Base-by-base conservation (phyloP, 2,329 filamentous ascomycete genomes). In the Keithomyces neogunnii region DNA sequence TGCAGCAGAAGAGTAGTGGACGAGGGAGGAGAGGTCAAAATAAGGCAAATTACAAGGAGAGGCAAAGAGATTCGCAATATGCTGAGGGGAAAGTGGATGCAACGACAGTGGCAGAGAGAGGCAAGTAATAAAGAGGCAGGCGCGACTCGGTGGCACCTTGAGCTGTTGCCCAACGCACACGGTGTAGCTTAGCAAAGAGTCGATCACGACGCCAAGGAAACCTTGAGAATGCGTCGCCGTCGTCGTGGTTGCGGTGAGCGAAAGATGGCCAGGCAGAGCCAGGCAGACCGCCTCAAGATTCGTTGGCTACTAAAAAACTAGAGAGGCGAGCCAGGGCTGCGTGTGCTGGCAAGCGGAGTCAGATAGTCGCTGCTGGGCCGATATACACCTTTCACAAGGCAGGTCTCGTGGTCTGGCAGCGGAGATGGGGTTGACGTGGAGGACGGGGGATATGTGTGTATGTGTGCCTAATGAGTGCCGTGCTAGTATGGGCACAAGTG, bases 61-160 rank as follows among this genome's bases (percentile, higher is more conserved):
- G 6, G 1, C 7, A 8, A 19, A 28, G 11, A 33, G 28, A 40
- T 40, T 44, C 38, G 32, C 9, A 47, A 26, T 45, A 4, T 11
- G 13, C 26, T 38, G 30, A 29, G 30, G 3, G 26, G 30, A 35
- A 43, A 30, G 28, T 9, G 29, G 42, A 38, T 13, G n/a, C 36
- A n/a, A 48, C 10, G 28, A 19, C n/a, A 13, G 11, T 33, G 44
- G 44, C 33, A 33, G 47, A n/a, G 47, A 32, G 28, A 13, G n/a
- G 13, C 13, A 32, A 32, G 26, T 35, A 46, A 46, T 19, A 48
- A 40, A 33, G 19, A 19, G 47, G 47, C 30, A 48, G 36, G 47
- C 35, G 47, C 47, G 47, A 42, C 35, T 29, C 26, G 47, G 47
- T 38, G 28, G 35, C 47, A 42, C 47, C 11, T 48, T 48, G 30